These are phyloP conservation scores for Neopestalotiopsis rosae DNA, from an alignment of 2,329 filamentous ascomycete genomes.

Conservation along the genomic window DNA sequence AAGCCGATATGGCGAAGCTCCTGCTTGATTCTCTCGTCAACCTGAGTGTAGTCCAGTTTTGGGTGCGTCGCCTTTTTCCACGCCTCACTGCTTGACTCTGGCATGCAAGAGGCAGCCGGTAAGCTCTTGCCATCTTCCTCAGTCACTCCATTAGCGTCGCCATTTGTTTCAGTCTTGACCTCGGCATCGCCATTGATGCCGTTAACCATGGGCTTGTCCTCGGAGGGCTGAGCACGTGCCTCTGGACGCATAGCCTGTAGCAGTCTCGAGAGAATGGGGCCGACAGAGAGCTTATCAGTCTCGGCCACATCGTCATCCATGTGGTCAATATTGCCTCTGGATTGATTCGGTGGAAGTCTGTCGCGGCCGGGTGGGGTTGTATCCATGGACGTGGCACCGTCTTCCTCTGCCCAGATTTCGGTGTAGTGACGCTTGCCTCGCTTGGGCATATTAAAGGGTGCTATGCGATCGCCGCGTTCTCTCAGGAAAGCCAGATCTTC, in stretches of 20 bases:
- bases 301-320: slow-evolving; percentile 87
- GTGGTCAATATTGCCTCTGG: slow-evolving; percentile 84
- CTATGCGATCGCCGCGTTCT: slow-evolving; percentile 84
- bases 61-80: slow-evolving; percentile 80
- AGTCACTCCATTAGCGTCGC: slow-evolving; percentile 45
- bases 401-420: slow-evolving; percentile 93
- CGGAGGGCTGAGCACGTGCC: slow-evolving; percentile 57
- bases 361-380: slow-evolving; percentile 65
- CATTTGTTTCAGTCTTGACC: slow-evolving; percentile 60
- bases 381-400: slow-evolving; percentile 79
- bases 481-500: slow-evolving; percentile 93
- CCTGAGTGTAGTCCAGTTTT: slow-evolving; percentile 82
- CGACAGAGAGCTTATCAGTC: slow-evolving; percentile 87
- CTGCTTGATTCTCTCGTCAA: slow-evolving; percentile 90
- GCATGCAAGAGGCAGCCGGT: slow-evolving; percentile 79
- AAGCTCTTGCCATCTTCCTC: slow-evolving; percentile 48
- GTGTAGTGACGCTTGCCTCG: slow-evolving; percentile 85
- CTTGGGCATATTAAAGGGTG: slow-evolving; percentile 84
- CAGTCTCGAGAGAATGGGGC: slow-evolving; percentile 82
- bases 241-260: slow-evolving; percentile 84
- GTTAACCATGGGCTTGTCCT: slow-evolving; percentile 62
- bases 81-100: slow-evolving; percentile 74
- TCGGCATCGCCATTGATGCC: slow-evolving; percentile 48
- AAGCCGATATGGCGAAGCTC: slow-evolving; percentile 93
- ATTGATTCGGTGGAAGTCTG: slow-evolving; percentile 77